phyloP scores from a whole-genome alignment of 1,284 basidiomycete species.

The Puccinia horiana region DNA sequence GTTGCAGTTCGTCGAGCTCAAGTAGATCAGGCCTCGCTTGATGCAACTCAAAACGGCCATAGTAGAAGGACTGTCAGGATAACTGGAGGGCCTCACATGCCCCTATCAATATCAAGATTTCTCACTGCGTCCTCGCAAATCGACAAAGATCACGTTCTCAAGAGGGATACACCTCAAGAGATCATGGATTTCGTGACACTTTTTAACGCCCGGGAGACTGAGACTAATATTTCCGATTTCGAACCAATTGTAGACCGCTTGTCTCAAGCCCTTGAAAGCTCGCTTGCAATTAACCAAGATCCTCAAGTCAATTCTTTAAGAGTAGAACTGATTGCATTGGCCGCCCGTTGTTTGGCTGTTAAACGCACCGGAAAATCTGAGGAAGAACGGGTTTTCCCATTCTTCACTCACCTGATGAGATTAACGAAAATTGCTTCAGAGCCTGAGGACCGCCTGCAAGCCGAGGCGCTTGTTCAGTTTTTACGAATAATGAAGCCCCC shows the following conservation, averaged over 20 bases:
- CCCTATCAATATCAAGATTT: neutral
- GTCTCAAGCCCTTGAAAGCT: conserved; percentile 2
- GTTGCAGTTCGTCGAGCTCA: neutral
- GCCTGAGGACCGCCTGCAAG: conserved; percentile 14
- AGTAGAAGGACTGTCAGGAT: neutral
- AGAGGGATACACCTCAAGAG: neutral
- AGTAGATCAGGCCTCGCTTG: neutral
- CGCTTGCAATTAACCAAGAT: neutral
- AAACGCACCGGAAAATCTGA: neutral
- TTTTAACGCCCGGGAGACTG: neutral
- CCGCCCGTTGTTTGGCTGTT: neutral
- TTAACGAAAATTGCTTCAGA: neutral
- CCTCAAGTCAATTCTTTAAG: conserved; percentile 10
- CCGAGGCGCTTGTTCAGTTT: neutral
- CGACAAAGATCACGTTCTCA: neutral
- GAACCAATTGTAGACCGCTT: conserved; percentile 11
- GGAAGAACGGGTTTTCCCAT: conserved; percentile 5
- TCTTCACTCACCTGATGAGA: conserved; percentile 13
- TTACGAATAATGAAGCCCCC: neutral
- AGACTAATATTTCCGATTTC: neutral
- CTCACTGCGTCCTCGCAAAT: neutral
- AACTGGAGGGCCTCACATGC: neutral
- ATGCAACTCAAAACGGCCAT: neutral
- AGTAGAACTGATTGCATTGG: conserved; percentile 13
- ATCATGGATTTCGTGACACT: conserved; percentile 1